phyloP scores from a whole-genome alignment of 306 rosid species.

The Cajanus cajan region DNA sequence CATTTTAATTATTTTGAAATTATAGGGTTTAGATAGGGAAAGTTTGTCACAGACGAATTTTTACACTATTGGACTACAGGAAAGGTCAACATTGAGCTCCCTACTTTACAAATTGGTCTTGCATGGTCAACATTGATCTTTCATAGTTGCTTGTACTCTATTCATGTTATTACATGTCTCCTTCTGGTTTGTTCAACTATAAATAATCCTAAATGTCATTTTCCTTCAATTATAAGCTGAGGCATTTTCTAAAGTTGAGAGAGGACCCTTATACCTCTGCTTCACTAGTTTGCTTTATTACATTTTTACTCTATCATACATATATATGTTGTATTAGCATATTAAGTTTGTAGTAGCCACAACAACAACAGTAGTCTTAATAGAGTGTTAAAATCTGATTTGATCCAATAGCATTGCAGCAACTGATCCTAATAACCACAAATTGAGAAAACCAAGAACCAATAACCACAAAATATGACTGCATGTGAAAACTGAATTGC shows the following conservation, averaged over 20 bases:
- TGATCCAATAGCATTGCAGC: no score
- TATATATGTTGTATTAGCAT: background rate
- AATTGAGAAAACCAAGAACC: background rate
- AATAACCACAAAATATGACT: no score
- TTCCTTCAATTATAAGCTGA: background rate
- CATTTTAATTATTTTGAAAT: background rate
- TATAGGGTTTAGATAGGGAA: background rate
- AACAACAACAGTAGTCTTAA: background rate
- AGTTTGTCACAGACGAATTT: no score
- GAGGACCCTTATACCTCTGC: background rate
- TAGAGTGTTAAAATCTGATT: background rate
- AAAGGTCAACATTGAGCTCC: no score
- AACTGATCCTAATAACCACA: background rate
- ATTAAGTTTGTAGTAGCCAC: background rate
- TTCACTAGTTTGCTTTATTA: conserved; percentile 1
- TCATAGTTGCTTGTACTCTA: background rate
- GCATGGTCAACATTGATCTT: background rate
- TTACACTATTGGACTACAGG: no score
- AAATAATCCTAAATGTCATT: background rate
- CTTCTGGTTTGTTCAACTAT: background rate
- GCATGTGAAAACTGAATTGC: background rate
- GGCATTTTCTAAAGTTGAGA: conserved; percentile 3
- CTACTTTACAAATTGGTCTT: no score
- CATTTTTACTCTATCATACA: background rate
- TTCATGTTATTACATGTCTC: background rate